Base-by-base conservation (phyloP, 805 yeast species). In the Kazachstania viticola region DNA sequence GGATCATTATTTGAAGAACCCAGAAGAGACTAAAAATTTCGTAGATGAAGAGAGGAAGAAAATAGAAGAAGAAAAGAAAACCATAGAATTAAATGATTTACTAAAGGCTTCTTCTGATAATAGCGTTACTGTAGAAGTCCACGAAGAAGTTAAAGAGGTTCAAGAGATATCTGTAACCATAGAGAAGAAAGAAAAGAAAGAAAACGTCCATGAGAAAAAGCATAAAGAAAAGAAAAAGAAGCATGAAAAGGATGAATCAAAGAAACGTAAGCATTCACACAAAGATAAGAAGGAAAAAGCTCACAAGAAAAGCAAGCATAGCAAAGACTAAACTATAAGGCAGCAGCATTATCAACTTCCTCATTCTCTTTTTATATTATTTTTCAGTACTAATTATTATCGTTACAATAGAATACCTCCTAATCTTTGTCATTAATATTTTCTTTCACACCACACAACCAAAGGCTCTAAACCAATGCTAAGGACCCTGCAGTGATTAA, bases 1-100 rank as follows among this genome's bases (percentile, higher is more conserved):
- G 35, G 72, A 76, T 14, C 62, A 79, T 46, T 85, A 81, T 50
- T 65, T 80, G 37, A 54, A 58, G 19, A 31, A 23, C 26, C 16
- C 39, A 23, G 11, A 17, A 4, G 42, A 40, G 17, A 43, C 47
- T 4, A 22, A 27, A 24, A 17, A 32, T n/a, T 43, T 36, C 31
- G 47, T 43, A 14, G 25, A 22, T 16, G 21, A 14, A 15, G 29
- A 37, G 29, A 22, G 25, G 13, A 23, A 16, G 19, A 13, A 23
- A 13, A 14, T 17, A 4, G 14, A 23, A 19, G 22, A 30, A 9
- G 28, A 21, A 23, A 17, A 13, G 17, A 26, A n/a, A n/a, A n/a
- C n/a, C n/a, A n/a, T n/a, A n/a, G n/a, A n/a, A n/a, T n/a, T n/a
- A n/a, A n/a, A n/a, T n/a, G n/a, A n/a, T n/a, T n/a, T n/a, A n/a